phyloP scores from a whole-genome alignment of 495 filamentous ascomycete species.

The Penicillium odoratum region DNA sequence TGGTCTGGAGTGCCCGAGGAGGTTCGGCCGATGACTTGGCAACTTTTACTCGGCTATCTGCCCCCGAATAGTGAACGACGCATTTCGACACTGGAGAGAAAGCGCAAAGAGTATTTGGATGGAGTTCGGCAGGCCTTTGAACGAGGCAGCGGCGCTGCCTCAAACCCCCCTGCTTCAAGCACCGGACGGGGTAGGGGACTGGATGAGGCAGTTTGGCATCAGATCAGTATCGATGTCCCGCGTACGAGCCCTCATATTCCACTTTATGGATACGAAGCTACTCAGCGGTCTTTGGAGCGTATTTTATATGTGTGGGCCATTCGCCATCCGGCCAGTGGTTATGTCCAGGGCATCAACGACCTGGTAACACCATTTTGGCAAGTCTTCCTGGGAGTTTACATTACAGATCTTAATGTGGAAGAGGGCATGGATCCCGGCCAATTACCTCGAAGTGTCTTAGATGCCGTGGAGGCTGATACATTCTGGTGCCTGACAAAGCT shows the following conservation, averaged over 20 bases:
- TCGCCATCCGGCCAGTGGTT: slow-evolving; percentile 92
- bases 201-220: slow-evolving; percentile 96
- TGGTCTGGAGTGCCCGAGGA: slow-evolving; percentile 96
- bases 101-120: slow-evolving; percentile 95
- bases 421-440: slow-evolving; percentile 95
- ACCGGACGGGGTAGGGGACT: slow-evolving; percentile 66
- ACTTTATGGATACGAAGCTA: slow-evolving; percentile 93
- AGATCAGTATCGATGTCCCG: slow-evolving; percentile 97
- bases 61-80: slow-evolving; percentile 91
- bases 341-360: slow-evolving; percentile 98
- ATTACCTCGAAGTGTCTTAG: slow-evolving; percentile 83
- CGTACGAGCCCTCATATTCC: slow-evolving; percentile 95
- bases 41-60: slow-evolving; percentile 90
- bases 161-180: slow-evolving; percentile 37
- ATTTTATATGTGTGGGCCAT: slow-evolving; percentile 99
- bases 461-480: slow-evolving; percentile 95
- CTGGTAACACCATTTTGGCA: slow-evolving; percentile 98
- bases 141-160: slow-evolving; percentile 50
- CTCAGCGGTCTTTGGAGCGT: slow-evolving; percentile 86
- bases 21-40: slow-evolving; percentile 97
- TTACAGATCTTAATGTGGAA: slow-evolving; percentile 89
- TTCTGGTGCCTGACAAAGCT: slow-evolving; percentile 98
- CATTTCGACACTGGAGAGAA: slow-evolving; percentile 86
- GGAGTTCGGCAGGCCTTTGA: slow-evolving; percentile 95
- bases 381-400: slow-evolving; percentile 91